Evolutionary conservation across 345 rosid genomes (phyloP), one percentile per base, ranked within the genome.

Genomic region (Heritiera fomes): DNA sequence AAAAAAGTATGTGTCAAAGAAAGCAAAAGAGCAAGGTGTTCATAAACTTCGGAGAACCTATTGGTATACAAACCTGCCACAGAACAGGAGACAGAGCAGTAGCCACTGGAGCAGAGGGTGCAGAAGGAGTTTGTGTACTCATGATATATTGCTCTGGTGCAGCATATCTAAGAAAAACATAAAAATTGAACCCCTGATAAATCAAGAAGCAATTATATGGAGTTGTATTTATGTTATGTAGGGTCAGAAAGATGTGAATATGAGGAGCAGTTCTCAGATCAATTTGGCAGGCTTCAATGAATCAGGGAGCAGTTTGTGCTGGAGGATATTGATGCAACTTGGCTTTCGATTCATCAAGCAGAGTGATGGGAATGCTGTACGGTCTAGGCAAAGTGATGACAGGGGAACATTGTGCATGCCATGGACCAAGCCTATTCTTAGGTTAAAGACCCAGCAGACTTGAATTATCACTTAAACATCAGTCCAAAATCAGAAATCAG

Each of bases 101-200:
- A 77, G 99, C 99, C 82, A 96, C 97, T 11, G 99, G 98, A 82
- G 95, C 98, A 8, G 97, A 93, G 47, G 98, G 98, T 13, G 98
- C 99, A 77, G 98, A 96, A 73, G 99, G 99, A 79, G 99, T 96
- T 85, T 92, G 99, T 15, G 99, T 96, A 86, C 99, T 96, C 99
- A 96, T 96, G 84, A 96, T 96, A 85, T 96, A 96, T 83, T 94
- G 98, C 86, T 96, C 99, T 60, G 99, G 98, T 63, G 98, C 98
- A 63, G 99, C 75, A 84, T 94, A 96, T 86, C 99, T 95, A 86
- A 73, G 60, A 80, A 75, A 58, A 60, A 70, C 3, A 41, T 12
- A 81, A 74, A 32, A n/a, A 68, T 60, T 15, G 18, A 38, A 46
- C 3, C 8, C 43, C 41, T 18, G 4, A n/a, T n/a, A 17, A 71